These are phyloP conservation scores for Diaporthe amygdali DNA, from an alignment of 2,329 filamentous ascomycete species.

Conservation along the genomic window DNA sequence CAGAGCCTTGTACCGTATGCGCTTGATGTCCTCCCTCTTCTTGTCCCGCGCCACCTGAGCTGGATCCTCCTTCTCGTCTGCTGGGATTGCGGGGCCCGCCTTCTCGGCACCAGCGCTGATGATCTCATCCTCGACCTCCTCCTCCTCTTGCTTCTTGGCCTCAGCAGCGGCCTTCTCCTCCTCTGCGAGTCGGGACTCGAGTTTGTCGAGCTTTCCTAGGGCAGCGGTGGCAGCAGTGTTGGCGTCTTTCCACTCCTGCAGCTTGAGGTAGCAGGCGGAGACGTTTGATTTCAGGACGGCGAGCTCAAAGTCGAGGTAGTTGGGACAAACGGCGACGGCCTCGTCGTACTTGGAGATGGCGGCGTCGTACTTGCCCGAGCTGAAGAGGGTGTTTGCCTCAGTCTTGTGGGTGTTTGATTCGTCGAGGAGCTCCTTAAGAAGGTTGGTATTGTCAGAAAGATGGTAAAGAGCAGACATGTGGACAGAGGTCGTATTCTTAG, in stretches of 20 bases:
- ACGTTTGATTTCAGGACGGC: conserved; percentile 90
- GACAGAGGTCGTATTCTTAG: not conserved
- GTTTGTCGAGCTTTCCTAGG: conserved; percentile 72
- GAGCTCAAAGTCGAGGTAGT: conserved; percentile 85
- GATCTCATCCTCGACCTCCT: conserved; percentile 60
- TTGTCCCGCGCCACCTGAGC: conserved; percentile 38
- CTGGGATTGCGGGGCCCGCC: conserved; percentile 45
- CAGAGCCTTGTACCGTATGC: conserved; percentile 83
- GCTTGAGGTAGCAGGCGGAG: conserved; percentile 84
- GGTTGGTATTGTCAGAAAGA: conserved; percentile 6
- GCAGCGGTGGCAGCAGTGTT: conserved; percentile 75
- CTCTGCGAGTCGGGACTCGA: conserved; percentile 46
- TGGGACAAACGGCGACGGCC: conserved; percentile 78
- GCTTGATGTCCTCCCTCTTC: conserved; percentile 67
- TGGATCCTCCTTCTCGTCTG: conserved; percentile 31
- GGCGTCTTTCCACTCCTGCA: conserved; percentile 84
- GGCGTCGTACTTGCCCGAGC: conserved; percentile 71
- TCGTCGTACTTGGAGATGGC: conserved; percentile 85
- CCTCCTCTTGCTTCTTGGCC: conserved; percentile 47
- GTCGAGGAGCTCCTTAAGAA: conserved; percentile 64
- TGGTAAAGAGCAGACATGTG: too few relatives aligned
- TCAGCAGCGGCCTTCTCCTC: conserved; percentile 53
- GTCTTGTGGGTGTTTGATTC: conserved; percentile 77
- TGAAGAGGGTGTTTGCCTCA: conserved; percentile 82
- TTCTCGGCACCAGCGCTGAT: conserved; percentile 62